Evolutionary conservation across 2,329 filamentous ascomycete genomes (phyloP), one percentile per base, ranked within the genome.

Genomic region (Albophoma yamanashiensis): DNA sequence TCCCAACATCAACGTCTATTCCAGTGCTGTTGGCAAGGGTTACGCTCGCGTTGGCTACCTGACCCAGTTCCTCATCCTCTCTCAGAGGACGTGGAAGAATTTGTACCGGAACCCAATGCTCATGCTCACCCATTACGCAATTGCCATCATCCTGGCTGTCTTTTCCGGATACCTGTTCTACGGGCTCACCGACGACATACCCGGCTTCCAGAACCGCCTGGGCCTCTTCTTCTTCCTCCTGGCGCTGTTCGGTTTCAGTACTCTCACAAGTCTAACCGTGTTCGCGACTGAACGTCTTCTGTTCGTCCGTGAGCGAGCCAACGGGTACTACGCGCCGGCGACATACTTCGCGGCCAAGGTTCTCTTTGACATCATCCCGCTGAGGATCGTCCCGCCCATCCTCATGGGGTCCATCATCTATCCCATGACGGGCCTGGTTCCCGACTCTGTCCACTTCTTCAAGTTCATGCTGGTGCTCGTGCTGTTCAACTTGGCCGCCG

Each of bases 91-190:
- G 0, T 99, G 93, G 93, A 92, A 89, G 70, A 99, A 99, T 70
- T 81, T 99, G 8, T 97, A 99, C 78, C 87, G 94, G 60, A 97
- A 99, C 72, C 94, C 94, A 1, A 92, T 97, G 84, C 79, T 99
- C 62, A 99, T 99, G 94, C 83, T 99, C 61, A 97, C 92, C 0
- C 94, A 99, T 75, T 99, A 97, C 71, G 94, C 94, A 43, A 97
- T 97, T 66, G 92, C 94, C 9, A 97, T 99, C 62, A 77, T 97
- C 0, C 83, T 99, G 7, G 94, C 92, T 1, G 93, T 97, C 6
- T 89, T 99, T 61, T 92, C 93, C 2, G 94, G 94, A 4, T 97
- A 90, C 74, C 82, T 99, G 15, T 99, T 97, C 78, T 99, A 97
- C 68, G 94, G 93, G 2, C 80, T 99, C 56, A 96, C 92, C 0